Base-by-base conservation (phyloP, 2,329 filamentous ascomycete species). In the Neospermospora avenae region DNA sequence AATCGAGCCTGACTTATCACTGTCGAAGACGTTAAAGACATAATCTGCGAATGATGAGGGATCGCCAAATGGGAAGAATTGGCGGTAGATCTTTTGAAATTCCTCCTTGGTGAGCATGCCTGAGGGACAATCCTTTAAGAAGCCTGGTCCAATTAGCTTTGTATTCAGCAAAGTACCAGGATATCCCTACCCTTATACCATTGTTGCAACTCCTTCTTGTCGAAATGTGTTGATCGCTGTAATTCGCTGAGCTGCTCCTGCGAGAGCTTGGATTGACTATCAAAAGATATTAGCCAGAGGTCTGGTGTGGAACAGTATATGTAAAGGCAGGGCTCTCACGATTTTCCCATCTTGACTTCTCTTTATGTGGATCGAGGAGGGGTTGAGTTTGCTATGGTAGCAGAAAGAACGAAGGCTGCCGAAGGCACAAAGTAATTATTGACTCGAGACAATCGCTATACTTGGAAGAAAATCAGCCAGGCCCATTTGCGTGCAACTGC, bases 181-280 rank as follows among this genome's bases (percentile, higher is more conserved):
- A 10, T 41, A 8, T 37, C 72, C 85, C 66, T 77, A 96, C 95
- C 95, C 84, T 98, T 98, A 79, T 99, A 98, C 95, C 95, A 99
- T 86, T 98, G 93, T 76, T 99, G 95, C 74, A 99, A 78, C 78
- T 99, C 95, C 82, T 98, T 98, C 87, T 97, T 97, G 78, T 99
- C 95, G 74, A 99, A 99, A 77, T 98, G 92, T 66, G 95, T 99
- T 63, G 92, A 92, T 81, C 91, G 95, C 76, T 98, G 93, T 69
- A 99, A 86, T 77, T 99, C 95, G 68, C 84, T 85, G 73, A 99
- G 89, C 83, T 99, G 92, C 77, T 96, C 89, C 75, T 95, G 91
- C 61, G 93, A 96, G 75, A 99, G 89, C 82, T 98, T 99, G 71
- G 93, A 98, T 82, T 98, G 95, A 79, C 95, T 99, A 74, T 54